Percentiles rank a stretch among this genome's conserved stretches.
Evolutionary conservation across 75 land plant genomes (phyloP).

Genomic region (Selaginella moellendorffii): DNA sequence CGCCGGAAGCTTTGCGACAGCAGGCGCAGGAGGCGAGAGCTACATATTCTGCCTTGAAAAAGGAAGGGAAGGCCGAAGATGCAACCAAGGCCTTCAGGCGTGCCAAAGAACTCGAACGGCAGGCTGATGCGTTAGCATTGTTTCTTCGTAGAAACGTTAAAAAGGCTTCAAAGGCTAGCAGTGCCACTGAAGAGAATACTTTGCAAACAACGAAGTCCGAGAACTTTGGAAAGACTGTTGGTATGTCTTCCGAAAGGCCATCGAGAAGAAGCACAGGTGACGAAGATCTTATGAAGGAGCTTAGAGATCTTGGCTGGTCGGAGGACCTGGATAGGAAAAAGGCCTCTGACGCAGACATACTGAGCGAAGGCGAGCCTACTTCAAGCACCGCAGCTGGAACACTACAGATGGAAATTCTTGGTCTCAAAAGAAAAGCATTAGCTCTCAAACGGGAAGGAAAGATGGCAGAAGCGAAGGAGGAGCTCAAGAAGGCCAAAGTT

Average conservation of each 20-base stretch:
- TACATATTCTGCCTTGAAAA: slow-evolving; percentile 49
- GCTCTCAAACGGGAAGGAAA: slow-evolving; percentile 59
- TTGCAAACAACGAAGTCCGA: too few species aligned
- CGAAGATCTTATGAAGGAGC: slow-evolving; percentile 37
- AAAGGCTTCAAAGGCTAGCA: slow-evolving; percentile 20
- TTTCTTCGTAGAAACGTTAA: slow-evolving; percentile 42
- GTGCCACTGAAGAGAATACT: too few species aligned
- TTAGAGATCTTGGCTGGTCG: slow-evolving; percentile 88
- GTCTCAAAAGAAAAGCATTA: slow-evolving; percentile 52
- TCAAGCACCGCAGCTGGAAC: slow-evolving; percentile 15
- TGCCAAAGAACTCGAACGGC: slow-evolving; percentile 84
- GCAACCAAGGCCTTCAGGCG: slow-evolving; percentile 81
- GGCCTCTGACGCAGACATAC: slow-evolving; percentile 25
- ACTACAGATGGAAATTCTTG: slow-evolving; percentile 28
- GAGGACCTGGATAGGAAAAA: slow-evolving; percentile 56
- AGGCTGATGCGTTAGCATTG: slow-evolving; percentile 63
- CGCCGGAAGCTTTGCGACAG: slow-evolving; percentile 63
- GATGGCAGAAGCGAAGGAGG: neutral
- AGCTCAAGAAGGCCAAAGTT: neutral
- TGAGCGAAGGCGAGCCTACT: slow-evolving; percentile 30
- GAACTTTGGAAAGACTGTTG: too few species aligned
- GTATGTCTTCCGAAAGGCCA: neutral
- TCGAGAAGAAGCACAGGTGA: neutral
- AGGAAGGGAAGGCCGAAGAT: slow-evolving; percentile 69
- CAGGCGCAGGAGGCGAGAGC: slow-evolving; percentile 75